Evolutionary conservation across 2,329 filamentous ascomycete genomes (phyloP), one percentile per base, ranked within the genome.

Genomic region (Diaporthe ilicicola): DNA sequence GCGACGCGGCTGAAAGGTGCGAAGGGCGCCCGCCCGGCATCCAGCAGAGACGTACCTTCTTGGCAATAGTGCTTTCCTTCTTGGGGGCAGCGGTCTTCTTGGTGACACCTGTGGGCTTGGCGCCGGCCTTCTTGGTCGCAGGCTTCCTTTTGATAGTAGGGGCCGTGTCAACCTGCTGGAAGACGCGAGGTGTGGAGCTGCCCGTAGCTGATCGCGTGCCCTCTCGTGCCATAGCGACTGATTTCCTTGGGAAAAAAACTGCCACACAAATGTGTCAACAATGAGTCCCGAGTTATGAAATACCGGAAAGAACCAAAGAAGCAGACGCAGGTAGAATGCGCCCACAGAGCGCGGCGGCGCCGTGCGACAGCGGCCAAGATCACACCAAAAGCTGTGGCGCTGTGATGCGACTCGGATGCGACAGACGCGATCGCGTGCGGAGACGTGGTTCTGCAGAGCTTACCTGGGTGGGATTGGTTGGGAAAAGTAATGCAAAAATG

Each of bases 121-220:
- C 74, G 37, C 75, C 75, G 56, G 73, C 73, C 27, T 73, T 73
- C 75, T 76, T 77, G 70, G 75, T 70, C 48, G 69, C 55, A 65
- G 77, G 71, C 73, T 78, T 79, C 76, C 84, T 82, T 79, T 82
- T 82, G 76, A 85, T 82, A 72, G 80, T 79, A 29, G 85, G 84
- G 53, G 79, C 81, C 17, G 84, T 85, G 77, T 88, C 85, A 76
- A 87, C 77, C 54, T 82, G 80, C 72, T 81, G 78, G 77, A 88
- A 84, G 77, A 88, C 80, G 77, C 87, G 85, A 73, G 87, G 86
- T 78, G 83, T 84, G 73, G 85, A 84, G 80, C 85, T 84, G 82
- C 85, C 85, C 44, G 85, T 87, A 75, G 80, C 79, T 62, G 86
- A 87, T 78, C 85, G 84, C 67, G 85, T 87, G 74, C 84, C 84